Conservation (phyloP, 1,139 yeast genomes). For the Saccharomyces hybrid region DNA sequence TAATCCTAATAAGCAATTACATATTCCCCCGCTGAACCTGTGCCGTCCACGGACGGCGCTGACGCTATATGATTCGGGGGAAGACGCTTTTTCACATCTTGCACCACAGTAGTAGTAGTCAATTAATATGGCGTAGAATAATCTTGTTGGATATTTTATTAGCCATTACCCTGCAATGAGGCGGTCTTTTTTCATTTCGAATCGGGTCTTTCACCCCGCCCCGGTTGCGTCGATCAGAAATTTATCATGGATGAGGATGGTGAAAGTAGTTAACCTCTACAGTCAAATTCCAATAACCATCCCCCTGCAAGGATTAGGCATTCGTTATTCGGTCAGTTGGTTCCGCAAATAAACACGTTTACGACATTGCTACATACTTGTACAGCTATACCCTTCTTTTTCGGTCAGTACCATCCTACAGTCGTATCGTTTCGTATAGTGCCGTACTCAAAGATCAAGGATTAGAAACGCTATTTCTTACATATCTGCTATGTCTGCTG, state of each 20-base stretch:
- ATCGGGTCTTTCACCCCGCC: not conserved
- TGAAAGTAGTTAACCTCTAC: not conserved
- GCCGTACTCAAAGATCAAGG: not conserved
- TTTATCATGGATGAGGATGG: not conserved
- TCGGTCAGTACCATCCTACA: not conserved
- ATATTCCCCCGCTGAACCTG: constrained; percentile 1
- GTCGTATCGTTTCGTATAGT: not conserved
- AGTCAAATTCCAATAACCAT: not conserved
- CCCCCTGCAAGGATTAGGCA: not conserved
- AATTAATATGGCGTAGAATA: not conserved
- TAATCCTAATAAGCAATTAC: not conserved
- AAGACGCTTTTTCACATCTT: not conserved
- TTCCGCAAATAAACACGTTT: not conserved
- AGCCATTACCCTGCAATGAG: not conserved
- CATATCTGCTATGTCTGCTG: constrained; percentile 9
- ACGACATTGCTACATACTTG: not conserved
- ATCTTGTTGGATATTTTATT: not conserved
- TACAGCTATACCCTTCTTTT: not conserved
- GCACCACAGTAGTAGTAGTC: not conserved
- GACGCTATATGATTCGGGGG: not conserved
- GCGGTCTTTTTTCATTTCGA: not conserved
- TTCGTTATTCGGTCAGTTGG: not conserved
- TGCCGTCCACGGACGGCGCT: not conserved
- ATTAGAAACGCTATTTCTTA: not conserved
- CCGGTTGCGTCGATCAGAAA: constrained; percentile 1